Evolutionary conservation across 164 flowering plant genomes (phyloP).

Genomic region (Vitis rotundifolia): DNA sequence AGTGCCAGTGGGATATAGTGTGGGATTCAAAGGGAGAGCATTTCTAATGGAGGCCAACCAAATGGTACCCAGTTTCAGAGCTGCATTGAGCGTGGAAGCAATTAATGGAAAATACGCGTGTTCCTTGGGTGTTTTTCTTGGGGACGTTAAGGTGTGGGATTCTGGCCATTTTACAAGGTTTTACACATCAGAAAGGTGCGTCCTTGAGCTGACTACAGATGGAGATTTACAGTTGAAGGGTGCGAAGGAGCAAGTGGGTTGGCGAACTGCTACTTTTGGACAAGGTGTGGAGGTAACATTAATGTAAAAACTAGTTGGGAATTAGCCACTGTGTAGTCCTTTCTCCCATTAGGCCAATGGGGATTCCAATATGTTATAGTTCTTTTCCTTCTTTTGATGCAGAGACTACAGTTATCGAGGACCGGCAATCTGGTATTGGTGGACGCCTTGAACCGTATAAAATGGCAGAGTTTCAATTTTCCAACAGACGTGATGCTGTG

Average conservation of each 20-base stretch:
- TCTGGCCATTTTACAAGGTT: slow-evolving; percentile 67
- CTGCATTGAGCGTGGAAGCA: slow-evolving; percentile 66
- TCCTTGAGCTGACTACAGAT: slow-evolving; percentile 50
- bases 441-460: slow-evolving; percentile 40
- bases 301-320: neutral
- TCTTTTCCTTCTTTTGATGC: slow-evolving; percentile 25
- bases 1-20: slow-evolving; percentile 40
- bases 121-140: slow-evolving; percentile 67
- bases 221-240: slow-evolving; percentile 70
- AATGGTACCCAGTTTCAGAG: slow-evolving; percentile 46
- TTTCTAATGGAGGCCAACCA: slow-evolving; percentile 49
- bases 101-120: slow-evolving; percentile 47
- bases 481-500: slow-evolving; percentile 75
- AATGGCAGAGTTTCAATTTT: slow-evolving; percentile 92
- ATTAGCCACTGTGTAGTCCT: neutral
- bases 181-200: slow-evolving; percentile 45
- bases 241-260: slow-evolving; percentile 44
- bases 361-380: neutral
- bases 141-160: slow-evolving; percentile 73
- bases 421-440: slow-evolving; percentile 72
- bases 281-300: slow-evolving; percentile 86
- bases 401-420: slow-evolving; percentile 57
- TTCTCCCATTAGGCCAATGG: no score
- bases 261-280: slow-evolving; percentile 72
- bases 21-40: slow-evolving; percentile 65